Percentiles rank a stretch among this genome's conserved stretches.
These are phyloP conservation scores for Aphanomyces euteiches DNA, from an alignment of 352 stramenopile species.

Conservation along the genomic window DNA sequence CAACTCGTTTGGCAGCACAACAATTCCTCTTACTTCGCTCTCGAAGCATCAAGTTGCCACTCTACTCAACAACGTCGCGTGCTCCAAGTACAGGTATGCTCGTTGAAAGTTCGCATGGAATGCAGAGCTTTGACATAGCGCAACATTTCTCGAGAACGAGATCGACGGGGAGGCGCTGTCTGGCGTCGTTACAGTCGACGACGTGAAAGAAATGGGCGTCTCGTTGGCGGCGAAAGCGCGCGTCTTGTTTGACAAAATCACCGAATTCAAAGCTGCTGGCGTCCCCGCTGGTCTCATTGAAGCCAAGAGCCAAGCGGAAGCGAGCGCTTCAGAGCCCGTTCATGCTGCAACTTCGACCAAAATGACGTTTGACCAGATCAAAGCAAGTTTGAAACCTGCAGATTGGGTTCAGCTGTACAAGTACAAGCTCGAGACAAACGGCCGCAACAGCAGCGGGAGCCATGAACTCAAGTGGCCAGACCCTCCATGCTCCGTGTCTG, in stretches of 20 bases:
- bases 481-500: neutral
- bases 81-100: constrained; percentile 6
- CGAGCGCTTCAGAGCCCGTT: too few species aligned
- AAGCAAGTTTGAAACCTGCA: neutral
- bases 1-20: too few species aligned
- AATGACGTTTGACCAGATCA: constrained; percentile 6
- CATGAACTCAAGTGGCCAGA: neutral
- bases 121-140: neutral
- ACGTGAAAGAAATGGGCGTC: neutral
- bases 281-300: neutral
- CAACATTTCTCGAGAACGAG: constrained; percentile 5
- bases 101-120: too few species aligned
- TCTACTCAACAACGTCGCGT: neutral
- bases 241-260: constrained; percentile 14
- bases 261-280: constrained; percentile 2
- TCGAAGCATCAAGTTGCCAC: neutral
- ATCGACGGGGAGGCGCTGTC: neutral
- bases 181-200: neutral
- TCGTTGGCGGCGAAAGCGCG: neutral
- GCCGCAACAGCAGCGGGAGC: neutral
- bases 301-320: neutral
- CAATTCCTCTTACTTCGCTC: neutral
- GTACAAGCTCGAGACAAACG: constrained; percentile 6
- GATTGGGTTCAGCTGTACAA: constrained; percentile 3
- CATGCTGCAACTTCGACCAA: neutral